phyloP scores from a whole-genome alignment of 768 basidiomycete genomes.

The Leucocoprinus birnbaumii region DNA sequence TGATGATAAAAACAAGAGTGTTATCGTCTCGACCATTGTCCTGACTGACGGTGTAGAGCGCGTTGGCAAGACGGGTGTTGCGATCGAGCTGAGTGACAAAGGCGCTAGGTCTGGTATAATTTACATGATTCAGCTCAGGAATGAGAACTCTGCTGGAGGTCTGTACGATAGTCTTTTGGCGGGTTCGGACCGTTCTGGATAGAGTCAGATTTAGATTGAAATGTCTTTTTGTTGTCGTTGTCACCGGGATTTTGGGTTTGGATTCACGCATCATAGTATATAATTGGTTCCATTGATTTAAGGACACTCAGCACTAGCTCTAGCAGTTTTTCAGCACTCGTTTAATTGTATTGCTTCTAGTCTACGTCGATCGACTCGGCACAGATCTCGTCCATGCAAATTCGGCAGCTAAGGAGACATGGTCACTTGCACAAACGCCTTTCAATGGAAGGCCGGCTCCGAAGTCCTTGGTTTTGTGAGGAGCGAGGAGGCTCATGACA shows the following conservation, averaged over 20 bases:
- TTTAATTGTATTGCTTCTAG: slow-evolving; percentile 1
- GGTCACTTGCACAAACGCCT: slow-evolving; percentile 83
- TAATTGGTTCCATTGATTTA: slow-evolving; percentile 1
- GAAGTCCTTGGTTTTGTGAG: slow-evolving; percentile 57
- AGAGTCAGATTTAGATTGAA: background rate
- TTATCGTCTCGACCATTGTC: slow-evolving; percentile 94
- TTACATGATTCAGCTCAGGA: slow-evolving; percentile 96
- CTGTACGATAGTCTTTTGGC: slow-evolving; percentile 84
- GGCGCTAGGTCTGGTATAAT: slow-evolving; percentile 92
- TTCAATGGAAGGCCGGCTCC: slow-evolving; percentile 76
- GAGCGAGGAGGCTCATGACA: slow-evolving; percentile 56
- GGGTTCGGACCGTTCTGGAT: slow-evolving; percentile 72
- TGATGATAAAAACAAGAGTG: slow-evolving; percentile 68
- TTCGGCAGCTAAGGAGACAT: slow-evolving; percentile 75
- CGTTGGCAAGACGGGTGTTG: slow-evolving; percentile 98
- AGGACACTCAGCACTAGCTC: background rate
- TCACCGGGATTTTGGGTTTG: background rate
- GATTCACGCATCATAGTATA: background rate
- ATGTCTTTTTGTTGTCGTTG: background rate
- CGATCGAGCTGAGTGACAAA: slow-evolving; percentile 90
- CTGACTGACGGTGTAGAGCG: slow-evolving; percentile 95
- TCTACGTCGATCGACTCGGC: slow-evolving; percentile 10
- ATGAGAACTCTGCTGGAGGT: slow-evolving; percentile 80
- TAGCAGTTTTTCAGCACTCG: slow-evolving; percentile 15
- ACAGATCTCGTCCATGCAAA: slow-evolving; percentile 32